A percentile compares a stretch with the other conserved stretches of the same genome.
These are phyloP conservation scores for Papiliotrema nemorosa DNA, from an alignment of 1,284 basidiomycete genomes.

Conservation along the genomic window DNA sequence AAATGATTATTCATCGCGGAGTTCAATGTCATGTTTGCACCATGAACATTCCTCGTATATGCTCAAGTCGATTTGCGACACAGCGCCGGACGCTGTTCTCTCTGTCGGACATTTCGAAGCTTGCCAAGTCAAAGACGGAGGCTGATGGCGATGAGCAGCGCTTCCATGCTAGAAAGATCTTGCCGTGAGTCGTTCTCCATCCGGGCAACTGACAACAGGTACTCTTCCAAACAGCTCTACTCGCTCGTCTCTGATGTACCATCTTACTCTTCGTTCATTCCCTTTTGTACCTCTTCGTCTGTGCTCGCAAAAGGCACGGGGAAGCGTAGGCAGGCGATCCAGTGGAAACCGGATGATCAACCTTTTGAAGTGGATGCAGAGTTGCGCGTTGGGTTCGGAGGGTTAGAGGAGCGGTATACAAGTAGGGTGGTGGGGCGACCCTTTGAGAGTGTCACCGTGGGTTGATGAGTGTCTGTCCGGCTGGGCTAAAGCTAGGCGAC, in stretches of 20 bases:
- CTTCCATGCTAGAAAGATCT: constrained; percentile 62
- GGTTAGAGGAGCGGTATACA: constrained; percentile 81
- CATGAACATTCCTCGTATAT: too few relatives aligned
- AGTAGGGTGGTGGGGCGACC: constrained; percentile 78
- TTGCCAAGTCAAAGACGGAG: constrained; percentile 24
- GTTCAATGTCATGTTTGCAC: too few relatives aligned
- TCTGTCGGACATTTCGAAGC: constrained; percentile 44
- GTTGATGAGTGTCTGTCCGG: constrained; percentile 25
- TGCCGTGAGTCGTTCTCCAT: constrained; percentile 62
- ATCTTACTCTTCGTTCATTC: constrained; percentile 81
- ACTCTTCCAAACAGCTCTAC: constrained; percentile 74
- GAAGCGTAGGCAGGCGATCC: constrained; percentile 5
- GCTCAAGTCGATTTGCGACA: too few relatives aligned
- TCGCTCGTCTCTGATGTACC: constrained; percentile 80
- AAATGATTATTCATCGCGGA: not conserved
- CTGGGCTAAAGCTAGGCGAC: constrained; percentile 58
- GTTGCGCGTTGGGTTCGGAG: constrained; percentile 81
- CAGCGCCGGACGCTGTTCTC: constrained; percentile 49
- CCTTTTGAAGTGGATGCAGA: constrained; percentile 70
- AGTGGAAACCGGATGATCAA: constrained; percentile 45
- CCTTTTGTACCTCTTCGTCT: constrained; percentile 77
- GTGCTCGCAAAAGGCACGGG: constrained; percentile 54
- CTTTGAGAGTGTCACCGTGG: constrained; percentile 70
- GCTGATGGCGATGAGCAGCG: constrained; percentile 36
- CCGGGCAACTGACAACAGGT: constrained; percentile 51